Evolutionary conservation across 768 basidiomycete genomes (phyloP).

Genomic region (Amylocystis lapponica): DNA sequence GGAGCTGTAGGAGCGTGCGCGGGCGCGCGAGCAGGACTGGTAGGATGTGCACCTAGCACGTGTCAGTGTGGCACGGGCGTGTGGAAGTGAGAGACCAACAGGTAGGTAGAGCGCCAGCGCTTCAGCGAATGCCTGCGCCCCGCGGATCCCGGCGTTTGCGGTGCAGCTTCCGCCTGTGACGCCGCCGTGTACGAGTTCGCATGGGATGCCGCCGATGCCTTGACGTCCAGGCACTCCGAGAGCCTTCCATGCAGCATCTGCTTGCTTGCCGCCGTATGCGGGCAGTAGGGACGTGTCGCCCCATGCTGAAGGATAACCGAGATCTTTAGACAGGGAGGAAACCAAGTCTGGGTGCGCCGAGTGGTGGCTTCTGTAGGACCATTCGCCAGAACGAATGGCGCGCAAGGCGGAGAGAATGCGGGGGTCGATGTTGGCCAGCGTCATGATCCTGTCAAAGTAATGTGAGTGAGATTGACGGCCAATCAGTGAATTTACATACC

Average conservation of each 20-base stretch:
- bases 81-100: conserved; percentile 34
- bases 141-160: conserved; percentile 51
- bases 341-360: conserved; percentile 36
- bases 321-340: conserved; percentile 40
- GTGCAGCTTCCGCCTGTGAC: conserved; percentile 52
- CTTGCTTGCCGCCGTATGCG: conserved; percentile 50
- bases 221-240: conserved; percentile 48
- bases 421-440: conserved; percentile 61
- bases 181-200: conserved; percentile 66
- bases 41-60: conserved; percentile 57
- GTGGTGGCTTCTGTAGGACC: conserved; percentile 52
- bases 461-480: neutral
- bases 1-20: conserved; percentile 40
- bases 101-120: conserved; percentile 67
- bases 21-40: conserved; percentile 61
- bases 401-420: conserved; percentile 52
- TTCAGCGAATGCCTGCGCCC: conserved; percentile 51
- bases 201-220: conserved; percentile 67
- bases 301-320: conserved; percentile 58
- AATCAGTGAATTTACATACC: conserved; percentile 28
- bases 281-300: conserved; percentile 58
- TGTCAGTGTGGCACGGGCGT: neutral
- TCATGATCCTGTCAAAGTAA: conserved; percentile 53
- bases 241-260: conserved; percentile 48
- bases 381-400: conserved; percentile 45